A percentile compares a stretch with the other conserved stretches of the same genome.
Conservation (phyloP, 2,329 filamentous ascomycete genomes). For the Bipolaris sorokiniana region DNA sequence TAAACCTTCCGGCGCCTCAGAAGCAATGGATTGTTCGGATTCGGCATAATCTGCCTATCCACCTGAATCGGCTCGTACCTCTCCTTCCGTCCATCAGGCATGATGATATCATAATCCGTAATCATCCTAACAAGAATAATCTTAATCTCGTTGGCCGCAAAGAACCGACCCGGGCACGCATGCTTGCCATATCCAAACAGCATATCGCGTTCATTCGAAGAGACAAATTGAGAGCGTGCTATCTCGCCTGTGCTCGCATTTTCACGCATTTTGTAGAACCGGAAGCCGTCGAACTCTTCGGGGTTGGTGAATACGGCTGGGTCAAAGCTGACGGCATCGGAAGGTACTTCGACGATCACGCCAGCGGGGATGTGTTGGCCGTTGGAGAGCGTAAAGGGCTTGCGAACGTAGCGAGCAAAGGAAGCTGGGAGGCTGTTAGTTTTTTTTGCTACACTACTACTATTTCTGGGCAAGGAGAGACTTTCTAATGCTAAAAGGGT, state of each 20-base stretch:
- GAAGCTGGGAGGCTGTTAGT: constrained; percentile 7
- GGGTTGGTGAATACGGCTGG: neutral
- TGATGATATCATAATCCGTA: neutral
- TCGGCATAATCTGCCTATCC: neutral
- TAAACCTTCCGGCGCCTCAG: neutral
- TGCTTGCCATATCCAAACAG: neutral
- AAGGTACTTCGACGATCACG: neutral
- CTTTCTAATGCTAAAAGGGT: constrained; percentile 11
- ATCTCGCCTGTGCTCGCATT: neutral
- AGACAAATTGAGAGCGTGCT: neutral
- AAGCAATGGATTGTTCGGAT: neutral
- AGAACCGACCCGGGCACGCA: neutral
- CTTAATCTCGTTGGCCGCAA: neutral
- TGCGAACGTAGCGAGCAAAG: constrained; percentile 54
- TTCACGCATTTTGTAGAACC: neutral
- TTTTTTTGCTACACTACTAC: neutral
- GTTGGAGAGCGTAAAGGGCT: constrained; percentile 58
- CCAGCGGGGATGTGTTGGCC: constrained; percentile 53
- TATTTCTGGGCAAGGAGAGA: constrained; percentile 37
- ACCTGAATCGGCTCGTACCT: neutral
- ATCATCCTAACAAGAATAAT: neutral
- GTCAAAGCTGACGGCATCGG: neutral
- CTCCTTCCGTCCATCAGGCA: neutral
- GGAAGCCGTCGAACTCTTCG: neutral
- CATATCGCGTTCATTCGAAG: neutral